Conservation (phyloP, 306 rosid genomes). For the Fragaria vesca region DNA sequence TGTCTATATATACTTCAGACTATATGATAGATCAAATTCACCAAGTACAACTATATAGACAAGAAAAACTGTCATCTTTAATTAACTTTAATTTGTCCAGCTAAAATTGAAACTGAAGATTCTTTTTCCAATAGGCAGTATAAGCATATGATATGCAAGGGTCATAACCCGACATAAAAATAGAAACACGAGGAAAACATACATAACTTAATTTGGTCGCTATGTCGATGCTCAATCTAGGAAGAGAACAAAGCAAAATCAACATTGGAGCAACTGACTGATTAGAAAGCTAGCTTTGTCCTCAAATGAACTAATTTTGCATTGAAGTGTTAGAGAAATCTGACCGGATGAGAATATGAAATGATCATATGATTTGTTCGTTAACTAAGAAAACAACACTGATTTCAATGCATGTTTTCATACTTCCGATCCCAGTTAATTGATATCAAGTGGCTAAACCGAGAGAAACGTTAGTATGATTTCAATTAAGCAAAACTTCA, state of each 20-base stretch:
- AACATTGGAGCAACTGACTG: background rate
- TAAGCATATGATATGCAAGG: background rate
- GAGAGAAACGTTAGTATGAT: too few species aligned
- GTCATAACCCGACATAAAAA: background rate
- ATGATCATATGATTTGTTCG: background rate
- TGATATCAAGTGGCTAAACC: too few species aligned
- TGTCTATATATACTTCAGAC: background rate
- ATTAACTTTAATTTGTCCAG: background rate
- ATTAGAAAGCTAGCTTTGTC: background rate
- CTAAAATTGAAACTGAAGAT: background rate
- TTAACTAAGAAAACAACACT: background rate
- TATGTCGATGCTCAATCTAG: background rate
- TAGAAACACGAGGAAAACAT: background rate
- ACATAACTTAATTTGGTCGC: background rate
- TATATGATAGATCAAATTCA: background rate
- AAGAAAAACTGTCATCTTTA: background rate
- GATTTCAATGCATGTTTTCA: background rate
- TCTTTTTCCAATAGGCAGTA: background rate
- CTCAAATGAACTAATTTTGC: background rate
- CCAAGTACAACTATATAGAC: background rate
- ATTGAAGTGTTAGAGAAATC: background rate
- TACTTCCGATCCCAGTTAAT: background rate
- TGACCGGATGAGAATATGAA: background rate
- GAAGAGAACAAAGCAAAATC: slow-evolving; percentile 4
- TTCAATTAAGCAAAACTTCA: too few species aligned